Percentiles rank a stretch among this genome's conserved stretches.
These are phyloP conservation scores for Kluyveromyces sp. DNA, from an alignment of 1,139 yeast genomes.

Conservation along the genomic window DNA sequence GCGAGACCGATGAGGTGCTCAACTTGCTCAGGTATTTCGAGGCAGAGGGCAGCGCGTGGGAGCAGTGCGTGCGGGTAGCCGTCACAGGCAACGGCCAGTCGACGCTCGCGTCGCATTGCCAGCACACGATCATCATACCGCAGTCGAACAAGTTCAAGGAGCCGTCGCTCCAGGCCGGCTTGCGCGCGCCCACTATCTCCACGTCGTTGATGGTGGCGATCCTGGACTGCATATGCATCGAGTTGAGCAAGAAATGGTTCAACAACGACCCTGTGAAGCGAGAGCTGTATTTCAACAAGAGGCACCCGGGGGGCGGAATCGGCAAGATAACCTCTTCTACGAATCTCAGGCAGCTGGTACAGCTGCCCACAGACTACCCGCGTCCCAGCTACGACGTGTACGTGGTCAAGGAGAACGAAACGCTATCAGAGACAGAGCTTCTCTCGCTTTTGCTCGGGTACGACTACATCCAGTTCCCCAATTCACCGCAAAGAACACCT, in stretches of 20 bases:
- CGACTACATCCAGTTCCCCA: slow-evolving; percentile 4
- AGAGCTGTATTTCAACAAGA: slow-evolving; percentile 50
- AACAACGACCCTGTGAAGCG: slow-evolving; percentile 51
- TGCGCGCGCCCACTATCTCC: slow-evolving; percentile 84
- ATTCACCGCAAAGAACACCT: neutral
- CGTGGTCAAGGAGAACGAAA: slow-evolving; percentile 1
- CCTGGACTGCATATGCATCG: slow-evolving; percentile 73
- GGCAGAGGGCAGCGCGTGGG: slow-evolving; percentile 29
- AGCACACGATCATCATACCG: slow-evolving; percentile 15
- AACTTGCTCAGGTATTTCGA: slow-evolving; percentile 16
- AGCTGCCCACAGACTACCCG: slow-evolving; percentile 1
- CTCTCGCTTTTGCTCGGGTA: neutral
- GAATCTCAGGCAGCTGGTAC: slow-evolving; percentile 1
- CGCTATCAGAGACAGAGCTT: slow-evolving; percentile 1
- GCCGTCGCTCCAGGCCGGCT: slow-evolving; percentile 64
- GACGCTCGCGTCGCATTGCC: slow-evolving; percentile 13
- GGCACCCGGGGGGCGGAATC: slow-evolving; percentile 90
- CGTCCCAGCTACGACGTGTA: neutral
- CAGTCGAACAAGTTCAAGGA: slow-evolving; percentile 42
- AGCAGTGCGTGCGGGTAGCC: slow-evolving; percentile 11
- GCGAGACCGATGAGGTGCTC: slow-evolving; percentile 73
- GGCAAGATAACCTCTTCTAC: slow-evolving; percentile 36
- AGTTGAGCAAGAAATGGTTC: slow-evolving; percentile 56
- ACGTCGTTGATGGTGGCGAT: slow-evolving; percentile 70
- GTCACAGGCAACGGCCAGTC: slow-evolving; percentile 15